Conservation (phyloP, 768 basidiomycete genomes). For the Panus rudis region DNA sequence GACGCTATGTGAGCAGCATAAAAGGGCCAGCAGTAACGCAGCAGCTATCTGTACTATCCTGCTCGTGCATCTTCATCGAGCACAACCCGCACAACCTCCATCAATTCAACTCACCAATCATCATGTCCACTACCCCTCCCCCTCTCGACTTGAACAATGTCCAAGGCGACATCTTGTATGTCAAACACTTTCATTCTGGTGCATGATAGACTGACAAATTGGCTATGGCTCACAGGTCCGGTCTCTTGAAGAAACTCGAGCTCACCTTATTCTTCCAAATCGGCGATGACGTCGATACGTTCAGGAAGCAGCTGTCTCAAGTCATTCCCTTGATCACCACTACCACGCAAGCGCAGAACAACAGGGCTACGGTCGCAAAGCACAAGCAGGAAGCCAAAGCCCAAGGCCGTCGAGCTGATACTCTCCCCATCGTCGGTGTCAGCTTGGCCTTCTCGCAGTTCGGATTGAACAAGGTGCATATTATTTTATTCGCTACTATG, state of each 20-base stretch:
- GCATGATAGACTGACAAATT: not conserved
- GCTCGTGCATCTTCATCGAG: too few species aligned
- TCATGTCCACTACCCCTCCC: not conserved
- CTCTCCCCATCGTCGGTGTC: conserved; percentile 30
- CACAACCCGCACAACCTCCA: too few species aligned
- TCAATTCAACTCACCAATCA: too few species aligned
- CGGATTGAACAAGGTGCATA: conserved; percentile 34
- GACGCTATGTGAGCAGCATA: too few species aligned
- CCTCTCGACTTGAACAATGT: conserved; percentile 15
- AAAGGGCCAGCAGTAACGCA: too few species aligned
- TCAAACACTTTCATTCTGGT: not conserved
- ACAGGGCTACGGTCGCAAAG: conserved; percentile 8
- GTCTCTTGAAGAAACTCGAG: conserved; percentile 49
- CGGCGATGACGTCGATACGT: conserved; percentile 32
- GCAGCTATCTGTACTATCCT: too few species aligned
- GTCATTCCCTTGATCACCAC: conserved; percentile 42
- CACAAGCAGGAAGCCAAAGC: conserved; percentile 18
- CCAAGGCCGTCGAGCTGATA: conserved; percentile 15
- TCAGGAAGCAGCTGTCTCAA: conserved; percentile 34
- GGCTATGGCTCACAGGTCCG: conserved; percentile 28
- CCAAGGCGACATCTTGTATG: conserved; percentile 23
- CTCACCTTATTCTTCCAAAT: conserved; percentile 48
- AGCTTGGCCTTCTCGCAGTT: conserved; percentile 49
- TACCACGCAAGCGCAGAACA: conserved; percentile 30
- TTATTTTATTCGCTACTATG: not conserved